Base-by-base conservation (phyloP, 495 filamentous ascomycete species). In the Penicillium paradoxum region DNA sequence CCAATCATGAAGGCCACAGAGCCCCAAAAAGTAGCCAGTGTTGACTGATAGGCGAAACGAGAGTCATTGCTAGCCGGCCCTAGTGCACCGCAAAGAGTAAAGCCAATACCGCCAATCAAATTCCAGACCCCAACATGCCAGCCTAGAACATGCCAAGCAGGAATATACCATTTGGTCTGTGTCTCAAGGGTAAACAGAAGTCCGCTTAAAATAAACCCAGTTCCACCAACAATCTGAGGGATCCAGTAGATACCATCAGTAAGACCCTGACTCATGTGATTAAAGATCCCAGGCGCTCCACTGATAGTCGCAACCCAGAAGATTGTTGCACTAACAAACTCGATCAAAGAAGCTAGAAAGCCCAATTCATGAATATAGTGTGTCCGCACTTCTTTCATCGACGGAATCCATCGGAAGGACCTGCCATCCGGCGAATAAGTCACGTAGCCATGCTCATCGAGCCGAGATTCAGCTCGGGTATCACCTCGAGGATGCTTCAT, bases 1-100 rank as follows among this genome's bases (percentile, higher is more conserved):
- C 83, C 84, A 38, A 86, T 79, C 63, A 88, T 70, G 54, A 88
- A 89, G 22, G 83, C 83, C 82, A 82, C 87, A 4, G 75, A 80
- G 0, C 84, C 86, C 75, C 84, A 83, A 55, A 88, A 87, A 0
- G 84, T 87, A 30, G 79, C 74, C 45, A 84, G 62, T 8, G 64
- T 70, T 7, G 77, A 65, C 54, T 86, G 77, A 55, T 85, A 87
- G 40, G 76, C 70, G 13, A 77, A 70, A 39, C 79, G 75, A n/a
- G 73, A 73, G 8, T 69, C 62, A 14, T 58, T 55, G 37, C 57
- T 57, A n/a, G 63, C 75, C 34, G 78, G 81, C 4, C 86, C 86
- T 48, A 87, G 69, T 11, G 79, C 82, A 22, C 86, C 84, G 61
- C 81, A 84, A 1, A 87, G 66, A 27, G 83, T 88, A 57, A 89